Evolutionary conservation across 2,329 filamentous ascomycete genomes (phyloP).

Genomic region (Cordyceps pruinosa): DNA sequence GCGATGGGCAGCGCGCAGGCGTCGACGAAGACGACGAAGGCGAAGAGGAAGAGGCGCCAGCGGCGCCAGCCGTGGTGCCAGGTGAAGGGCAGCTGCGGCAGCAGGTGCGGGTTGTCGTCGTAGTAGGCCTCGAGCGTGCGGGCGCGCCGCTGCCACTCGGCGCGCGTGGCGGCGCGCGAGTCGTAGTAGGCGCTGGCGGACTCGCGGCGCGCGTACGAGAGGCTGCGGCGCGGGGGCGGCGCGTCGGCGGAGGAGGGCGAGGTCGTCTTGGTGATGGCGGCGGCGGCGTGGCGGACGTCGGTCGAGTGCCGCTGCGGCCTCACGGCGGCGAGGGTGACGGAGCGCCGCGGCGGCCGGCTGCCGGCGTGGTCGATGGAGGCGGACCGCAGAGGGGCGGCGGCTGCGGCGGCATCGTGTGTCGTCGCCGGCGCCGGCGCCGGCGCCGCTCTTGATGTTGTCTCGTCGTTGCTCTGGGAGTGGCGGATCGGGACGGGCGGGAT

Average conservation of each 20-base stretch:
- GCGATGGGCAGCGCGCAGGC: conserved; percentile 40
- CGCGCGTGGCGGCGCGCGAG: conserved; percentile 29
- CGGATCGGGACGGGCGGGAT: neutral
- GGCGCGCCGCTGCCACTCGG: conserved; percentile 29
- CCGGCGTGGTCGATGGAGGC: neutral
- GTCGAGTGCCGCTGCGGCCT: conserved; percentile 3
- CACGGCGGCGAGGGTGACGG: conserved; percentile 5
- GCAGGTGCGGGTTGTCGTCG: conserved; percentile 29
- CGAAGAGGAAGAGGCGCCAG: conserved; percentile 40
- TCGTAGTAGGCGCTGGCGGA: conserved; percentile 34
- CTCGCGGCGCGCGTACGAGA: conserved; percentile 29
- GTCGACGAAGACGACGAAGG: conserved; percentile 41
- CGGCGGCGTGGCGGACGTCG: neutral
- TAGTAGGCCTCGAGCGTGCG: conserved; percentile 34
- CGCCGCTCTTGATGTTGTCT: neutral
- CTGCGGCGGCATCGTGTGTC: neutral
- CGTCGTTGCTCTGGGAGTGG: neutral
- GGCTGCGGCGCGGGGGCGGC: conserved; percentile 23
- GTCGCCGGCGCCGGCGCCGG: no score
- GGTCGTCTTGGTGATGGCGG: neutral
- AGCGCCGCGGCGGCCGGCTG: conserved; percentile 3
- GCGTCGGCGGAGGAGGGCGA: conserved; percentile 11
- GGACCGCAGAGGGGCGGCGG: neutral
- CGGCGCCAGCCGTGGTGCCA: conserved; percentile 34
- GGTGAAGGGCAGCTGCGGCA: conserved; percentile 35